Evolutionary conservation across 2,329 filamentous ascomycete species (phyloP).

Genomic region (Exserohilum rostratum): DNA sequence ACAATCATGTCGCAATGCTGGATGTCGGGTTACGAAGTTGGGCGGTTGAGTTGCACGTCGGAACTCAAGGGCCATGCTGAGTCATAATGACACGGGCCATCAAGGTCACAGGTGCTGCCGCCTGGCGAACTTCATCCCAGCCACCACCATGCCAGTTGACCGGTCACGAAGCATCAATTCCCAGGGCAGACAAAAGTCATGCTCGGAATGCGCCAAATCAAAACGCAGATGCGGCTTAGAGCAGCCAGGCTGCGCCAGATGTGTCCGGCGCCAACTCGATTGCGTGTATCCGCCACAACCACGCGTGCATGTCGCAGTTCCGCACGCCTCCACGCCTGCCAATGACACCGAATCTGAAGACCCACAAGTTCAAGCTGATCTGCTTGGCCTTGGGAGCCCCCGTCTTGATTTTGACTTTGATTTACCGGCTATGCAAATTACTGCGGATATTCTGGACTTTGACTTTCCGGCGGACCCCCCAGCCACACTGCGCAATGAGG

Average conservation of each 20-base stretch:
- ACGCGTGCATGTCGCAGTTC: background rate
- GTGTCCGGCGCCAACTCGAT: conserved; percentile 54
- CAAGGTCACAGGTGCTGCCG: background rate
- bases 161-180: conserved; percentile 24
- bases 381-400: conserved; percentile 30
- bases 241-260: conserved; percentile 60
- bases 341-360: conserved; percentile 22
- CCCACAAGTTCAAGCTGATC: background rate
- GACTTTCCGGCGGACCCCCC: conserved; percentile 42
- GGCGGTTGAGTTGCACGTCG: background rate
- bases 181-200: conserved; percentile 59
- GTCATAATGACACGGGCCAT: conserved; percentile 2
- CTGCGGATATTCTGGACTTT: conserved; percentile 21
- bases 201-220: conserved; percentile 61
- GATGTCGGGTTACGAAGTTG: background rate
- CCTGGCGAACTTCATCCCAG: conserved; percentile 1
- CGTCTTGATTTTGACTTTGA: conserved; percentile 13
- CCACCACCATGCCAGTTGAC: conserved; percentile 50
- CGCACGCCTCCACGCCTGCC: background rate
- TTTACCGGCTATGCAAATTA: conserved; percentile 7
- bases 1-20: too few species aligned
- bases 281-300: conserved; percentile 54
- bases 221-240: conserved; percentile 64
- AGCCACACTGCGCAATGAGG: conserved; percentile 10
- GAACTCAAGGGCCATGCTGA: too few species aligned